These are phyloP conservation scores for Aspergillus uvarum DNA, from an alignment of 2,329 filamentous ascomycete species.

Conservation along the genomic window DNA sequence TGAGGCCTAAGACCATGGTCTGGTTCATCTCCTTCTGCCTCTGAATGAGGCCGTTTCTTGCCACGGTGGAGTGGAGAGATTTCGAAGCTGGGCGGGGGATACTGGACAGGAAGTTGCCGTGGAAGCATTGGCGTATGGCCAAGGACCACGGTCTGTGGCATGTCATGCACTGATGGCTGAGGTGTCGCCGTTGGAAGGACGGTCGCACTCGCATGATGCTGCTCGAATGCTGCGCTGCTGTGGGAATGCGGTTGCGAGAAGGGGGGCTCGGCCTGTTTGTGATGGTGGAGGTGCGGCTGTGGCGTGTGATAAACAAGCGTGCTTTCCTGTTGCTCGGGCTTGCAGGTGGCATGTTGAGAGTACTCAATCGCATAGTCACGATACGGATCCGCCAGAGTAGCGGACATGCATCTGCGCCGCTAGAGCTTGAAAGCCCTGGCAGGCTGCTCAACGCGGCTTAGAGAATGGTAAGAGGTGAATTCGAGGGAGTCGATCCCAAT, in stretches of 20 bases:
- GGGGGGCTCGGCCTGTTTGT: slow-evolving; percentile 32
- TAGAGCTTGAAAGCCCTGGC: slow-evolving; percentile 72
- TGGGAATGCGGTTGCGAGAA: slow-evolving; percentile 35
- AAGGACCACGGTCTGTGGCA: slow-evolving; percentile 34
- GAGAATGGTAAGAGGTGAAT: not conserved
- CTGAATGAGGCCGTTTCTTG: slow-evolving; percentile 37
- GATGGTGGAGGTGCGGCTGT: slow-evolving; percentile 40
- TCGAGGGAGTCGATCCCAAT: not conserved
- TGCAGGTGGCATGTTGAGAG: slow-evolving; percentile 65
- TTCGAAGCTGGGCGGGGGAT: slow-evolving; percentile 34
- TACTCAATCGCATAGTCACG: slow-evolving; percentile 76
- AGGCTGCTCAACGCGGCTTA: slow-evolving; percentile 40
- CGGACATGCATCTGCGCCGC: slow-evolving; percentile 70
- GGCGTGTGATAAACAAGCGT: slow-evolving; percentile 62
- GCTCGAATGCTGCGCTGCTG: slow-evolving; percentile 37
- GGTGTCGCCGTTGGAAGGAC: slow-evolving; percentile 33
- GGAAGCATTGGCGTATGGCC: slow-evolving; percentile 35
- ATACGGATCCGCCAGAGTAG: slow-evolving; percentile 73
- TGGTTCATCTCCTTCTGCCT: slow-evolving; percentile 31
- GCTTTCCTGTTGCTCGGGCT: slow-evolving; percentile 64
- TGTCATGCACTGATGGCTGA: slow-evolving; percentile 32
- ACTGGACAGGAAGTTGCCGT: slow-evolving; percentile 38
- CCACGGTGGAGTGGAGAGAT: slow-evolving; percentile 32
- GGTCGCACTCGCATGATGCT: slow-evolving; percentile 41
- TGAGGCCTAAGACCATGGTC: slow-evolving; percentile 28